These are phyloP conservation scores for Barnettozyma botsteinii DNA, from an alignment of 805 yeast species.

Conservation along the genomic window DNA sequence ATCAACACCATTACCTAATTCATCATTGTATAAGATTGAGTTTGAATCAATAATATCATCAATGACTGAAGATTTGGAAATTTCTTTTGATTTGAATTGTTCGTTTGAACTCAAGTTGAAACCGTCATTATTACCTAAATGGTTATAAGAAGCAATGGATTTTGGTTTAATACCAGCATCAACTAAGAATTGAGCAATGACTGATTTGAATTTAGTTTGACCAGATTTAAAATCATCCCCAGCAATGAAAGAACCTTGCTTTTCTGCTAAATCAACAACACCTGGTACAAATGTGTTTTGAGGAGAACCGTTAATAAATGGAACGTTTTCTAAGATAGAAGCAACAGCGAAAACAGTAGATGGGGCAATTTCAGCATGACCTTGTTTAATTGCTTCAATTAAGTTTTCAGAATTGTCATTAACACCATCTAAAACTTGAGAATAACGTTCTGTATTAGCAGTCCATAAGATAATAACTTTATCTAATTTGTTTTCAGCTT, in stretches of 20 bases:
- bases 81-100: slow-evolving; percentile 94
- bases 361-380: slow-evolving; percentile 83
- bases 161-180: slow-evolving; percentile 96
- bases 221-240: slow-evolving; percentile 98
- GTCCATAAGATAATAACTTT: slow-evolving; percentile 93
- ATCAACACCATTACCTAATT: slow-evolving; percentile 72
- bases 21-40: slow-evolving; percentile 74
- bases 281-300: slow-evolving; percentile 98
- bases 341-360: slow-evolving; percentile 95
- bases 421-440: slow-evolving; percentile 70
- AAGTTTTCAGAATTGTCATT: slow-evolving; percentile 86
- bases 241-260: slow-evolving; percentile 71
- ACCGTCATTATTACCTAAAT: slow-evolving; percentile 95
- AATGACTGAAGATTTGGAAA: slow-evolving; percentile 86
- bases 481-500: slow-evolving; percentile 64
- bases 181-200: slow-evolving; percentile 88
- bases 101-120: slow-evolving; percentile 84
- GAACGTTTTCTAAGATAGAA: slow-evolving; percentile 77
- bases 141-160: slow-evolving; percentile 93
- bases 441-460: slow-evolving; percentile 93
- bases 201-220: slow-evolving; percentile 94
- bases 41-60: slow-evolving; percentile 92
- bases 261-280: slow-evolving; percentile 81
- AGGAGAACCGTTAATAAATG: slow-evolving; percentile 95
- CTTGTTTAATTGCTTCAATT: slow-evolving; percentile 62